Evolutionary conservation across 306 rosid species (phyloP), one percentile per base, ranked within the genome.

Genomic region (Pterocarpus macrocarpus): DNA sequence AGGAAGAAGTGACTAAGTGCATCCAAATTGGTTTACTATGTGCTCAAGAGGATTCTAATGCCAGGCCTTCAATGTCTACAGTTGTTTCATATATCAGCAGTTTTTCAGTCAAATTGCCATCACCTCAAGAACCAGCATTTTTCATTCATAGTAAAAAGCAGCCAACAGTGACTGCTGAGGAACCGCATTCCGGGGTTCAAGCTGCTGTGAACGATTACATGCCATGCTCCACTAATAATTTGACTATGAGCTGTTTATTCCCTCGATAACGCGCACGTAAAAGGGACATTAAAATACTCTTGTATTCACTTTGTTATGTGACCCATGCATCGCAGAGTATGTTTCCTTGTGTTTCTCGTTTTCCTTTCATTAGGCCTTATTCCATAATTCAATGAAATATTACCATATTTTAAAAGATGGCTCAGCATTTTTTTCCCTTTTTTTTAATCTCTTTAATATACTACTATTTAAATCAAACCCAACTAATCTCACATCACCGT

Each of bases 21-120:
- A 84, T 89, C 36, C 82, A 86, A 1, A 79, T 86, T 14, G 90
- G 87, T 33, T 85, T 86, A 57, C 55, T 86, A 28, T 88, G 91
- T 49, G 89, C 86, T 30, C 86, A 88, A 43, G 81, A 83, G 33
- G 77, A 86, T 14, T 87, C 84, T n/a, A 34, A 22, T 5, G 85
- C 71, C 1, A 82, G 88, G 49, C 92, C 92, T n/a, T 53, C 80
- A 1, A 89, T 89, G 69, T 33, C 84, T 13, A 13, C 58, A 4
- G 70, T 86, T 39, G 86, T 78, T 66, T 17, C 85, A 58, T 66
- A 66, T 67, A 62, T 86, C 5, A 78, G 32, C 5, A 86, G 72
- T 45, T 39, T 43, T 8, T 43, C 47, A 8, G 47, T 43, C 10
- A 43, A 5, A 43, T 43, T 88, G 39, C 85, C 88, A 7, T 55